Conservation (phyloP, 208 protist genomes). For the Leishmania arabica region DNA sequence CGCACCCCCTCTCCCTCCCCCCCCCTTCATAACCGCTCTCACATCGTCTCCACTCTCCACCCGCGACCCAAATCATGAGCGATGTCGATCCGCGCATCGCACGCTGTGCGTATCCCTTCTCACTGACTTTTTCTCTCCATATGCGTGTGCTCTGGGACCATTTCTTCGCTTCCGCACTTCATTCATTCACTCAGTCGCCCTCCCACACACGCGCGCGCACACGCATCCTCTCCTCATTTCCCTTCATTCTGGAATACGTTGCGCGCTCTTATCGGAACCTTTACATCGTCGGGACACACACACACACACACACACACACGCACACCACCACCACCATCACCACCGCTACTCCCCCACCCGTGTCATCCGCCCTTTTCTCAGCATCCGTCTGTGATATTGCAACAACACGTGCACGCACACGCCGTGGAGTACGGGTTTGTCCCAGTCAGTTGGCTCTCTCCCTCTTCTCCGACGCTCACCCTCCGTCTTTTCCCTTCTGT, state of each 20-base stretch:
- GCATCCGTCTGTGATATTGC: neutral
- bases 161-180: neutral
- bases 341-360: too few species aligned
- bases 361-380: neutral
- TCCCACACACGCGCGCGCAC: neutral
- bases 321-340: too few species aligned
- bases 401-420: neutral
- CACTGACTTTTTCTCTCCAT: neutral
- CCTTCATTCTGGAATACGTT: too few species aligned
- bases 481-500: constrained; percentile 5
- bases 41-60: neutral
- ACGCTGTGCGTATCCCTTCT: neutral
- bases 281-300: too few species aligned
- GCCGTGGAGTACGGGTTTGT: neutral
- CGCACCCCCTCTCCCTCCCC: neutral
- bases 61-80: too few species aligned
- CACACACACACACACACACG: too few species aligned
- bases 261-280: too few species aligned
- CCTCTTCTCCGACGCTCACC: constrained; percentile 5
- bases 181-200: neutral
- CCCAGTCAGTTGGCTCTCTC: neutral
- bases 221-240: neutral
- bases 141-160: neutral
- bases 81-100: too few species aligned
- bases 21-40: neutral